phyloP scores from a whole-genome alignment of 2,329 filamentous ascomycete species.

The Zymoseptoria ardabiliae region DNA sequence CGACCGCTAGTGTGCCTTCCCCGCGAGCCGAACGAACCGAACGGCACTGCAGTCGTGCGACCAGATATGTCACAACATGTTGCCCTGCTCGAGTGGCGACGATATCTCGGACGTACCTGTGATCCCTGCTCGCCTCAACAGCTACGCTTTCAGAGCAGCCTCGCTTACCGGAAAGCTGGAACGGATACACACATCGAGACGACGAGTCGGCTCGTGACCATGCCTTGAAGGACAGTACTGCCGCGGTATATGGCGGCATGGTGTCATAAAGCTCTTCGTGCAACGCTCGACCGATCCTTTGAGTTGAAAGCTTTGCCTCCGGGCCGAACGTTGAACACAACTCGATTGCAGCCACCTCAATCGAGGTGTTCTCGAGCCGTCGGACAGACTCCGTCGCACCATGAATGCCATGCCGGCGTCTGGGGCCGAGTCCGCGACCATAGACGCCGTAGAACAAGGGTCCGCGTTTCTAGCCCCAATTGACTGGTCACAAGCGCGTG shows the following conservation, averaged over 20 bases:
- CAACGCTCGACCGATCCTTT: not conserved
- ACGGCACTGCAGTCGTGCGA: not conserved
- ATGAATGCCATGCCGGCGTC: not conserved
- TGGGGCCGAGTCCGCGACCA: not conserved
- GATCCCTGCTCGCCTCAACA: not conserved
- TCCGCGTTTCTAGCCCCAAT: too few species aligned
- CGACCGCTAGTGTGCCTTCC: not conserved
- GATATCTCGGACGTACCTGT: not conserved
- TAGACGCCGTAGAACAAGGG: not conserved
- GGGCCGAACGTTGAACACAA: not conserved
- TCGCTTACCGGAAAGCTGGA: not conserved
- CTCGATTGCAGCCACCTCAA: not conserved
- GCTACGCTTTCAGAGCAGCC: not conserved
- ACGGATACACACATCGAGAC: not conserved
- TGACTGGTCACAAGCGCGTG: not conserved
- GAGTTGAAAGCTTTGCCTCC: not conserved
- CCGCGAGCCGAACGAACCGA: not conserved
- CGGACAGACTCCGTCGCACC: not conserved
- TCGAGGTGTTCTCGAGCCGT: not conserved
- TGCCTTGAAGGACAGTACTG: not conserved
- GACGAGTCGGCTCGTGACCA: not conserved
- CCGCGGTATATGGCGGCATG: not conserved
- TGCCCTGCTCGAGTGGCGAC: not conserved
- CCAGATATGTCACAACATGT: not conserved
- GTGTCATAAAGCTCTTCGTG: not conserved